Evolutionary conservation across 78 protist species (phyloP), one percentile per base, ranked within the genome.

Genomic region (Isochrysis galbana): DNA sequence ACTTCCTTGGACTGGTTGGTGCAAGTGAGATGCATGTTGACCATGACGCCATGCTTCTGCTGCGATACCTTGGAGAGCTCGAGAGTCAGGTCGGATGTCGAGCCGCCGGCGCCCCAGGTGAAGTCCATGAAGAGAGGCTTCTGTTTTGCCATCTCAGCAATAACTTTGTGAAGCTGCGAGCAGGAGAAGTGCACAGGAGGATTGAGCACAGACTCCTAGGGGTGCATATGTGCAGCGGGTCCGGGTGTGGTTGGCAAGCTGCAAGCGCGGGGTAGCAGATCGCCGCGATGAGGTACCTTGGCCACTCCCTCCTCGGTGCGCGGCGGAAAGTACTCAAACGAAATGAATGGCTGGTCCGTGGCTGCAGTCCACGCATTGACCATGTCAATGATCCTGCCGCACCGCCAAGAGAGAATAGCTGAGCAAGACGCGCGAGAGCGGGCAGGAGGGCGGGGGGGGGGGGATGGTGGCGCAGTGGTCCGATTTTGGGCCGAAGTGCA

Each of bases 281-380:
- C n/a, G n/a, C n/a, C n/a, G n/a, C n/a, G n/a, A n/a, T n/a, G n/a
- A n/a, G n/a, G n/a, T n/a, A n/a, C n/a, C n/a, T n/a, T 54, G 32
- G 10, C 67, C 32, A 54, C 67, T 54, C 67, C 67, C 67, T 54
- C 67, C 67, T 54, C 32, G 1, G 96, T 95, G 77, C 91, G 93
- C 70, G 96, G 96, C 55, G 96, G 96, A 77, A 95, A 95, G 72
- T 93, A 93, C 69, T 95, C 96, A 26, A 95, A 93, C 48, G 96
- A 95, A 70, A 93, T 90, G 91, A 90, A 93, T 26, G 94, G 94
- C 46, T 42, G 36, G 38, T 4, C 0, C 86, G 67, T 80, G 74
- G 42, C 36, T 21, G 46, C 25, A 23, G 72, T 46, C 38, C 90
- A 48, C 70, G 48, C 90, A 26, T 69, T 87, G 82, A 95, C 80